A percentile compares a stretch with the other conserved stretches of the same genome.
These are phyloP conservation scores for Chionographis japonica DNA, from an alignment of 106 monocot genomes.

Conservation along the genomic window DNA sequence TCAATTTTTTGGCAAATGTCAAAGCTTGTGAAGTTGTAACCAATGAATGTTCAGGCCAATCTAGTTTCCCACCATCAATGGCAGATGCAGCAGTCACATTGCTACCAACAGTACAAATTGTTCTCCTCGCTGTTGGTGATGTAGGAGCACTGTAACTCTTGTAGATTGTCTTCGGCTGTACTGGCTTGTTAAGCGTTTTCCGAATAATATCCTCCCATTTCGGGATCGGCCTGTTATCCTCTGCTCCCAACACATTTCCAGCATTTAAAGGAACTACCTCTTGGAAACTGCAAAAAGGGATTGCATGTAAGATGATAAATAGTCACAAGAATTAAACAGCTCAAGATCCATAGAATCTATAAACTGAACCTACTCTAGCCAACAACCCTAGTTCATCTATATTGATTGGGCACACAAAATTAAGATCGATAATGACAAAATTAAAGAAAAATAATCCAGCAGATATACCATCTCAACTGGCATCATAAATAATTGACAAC, in stretches of 20 bases:
- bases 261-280: constrained; percentile 71
- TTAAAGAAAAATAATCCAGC: not conserved
- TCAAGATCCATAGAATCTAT: constrained; percentile 1
- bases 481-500: too few species aligned
- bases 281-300: constrained; percentile 37
- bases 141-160: constrained; percentile 56
- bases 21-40: constrained; percentile 20
- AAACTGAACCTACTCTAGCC: not conserved
- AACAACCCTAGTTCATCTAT: too few species aligned
- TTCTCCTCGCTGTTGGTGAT: constrained; percentile 18
- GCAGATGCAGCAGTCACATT: not conserved
- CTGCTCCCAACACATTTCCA: constrained; percentile 67
- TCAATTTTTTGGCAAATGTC: constrained; percentile 21
- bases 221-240: constrained; percentile 53
- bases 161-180: constrained; percentile 14
- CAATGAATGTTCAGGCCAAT: constrained; percentile 72
- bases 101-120: constrained; percentile 8
- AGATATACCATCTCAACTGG: not conserved
- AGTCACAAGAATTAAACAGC: too few species aligned
- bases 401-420: too few species aligned
- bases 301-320: not conserved
- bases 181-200: constrained; percentile 43
- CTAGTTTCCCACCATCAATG: constrained; percentile 17
- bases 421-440: too few species aligned
- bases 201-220: constrained; percentile 70